These are phyloP conservation scores for Arxiozyma slooffiae DNA, from an alignment of 1,139 yeast genomes.

Conservation along the genomic window DNA sequence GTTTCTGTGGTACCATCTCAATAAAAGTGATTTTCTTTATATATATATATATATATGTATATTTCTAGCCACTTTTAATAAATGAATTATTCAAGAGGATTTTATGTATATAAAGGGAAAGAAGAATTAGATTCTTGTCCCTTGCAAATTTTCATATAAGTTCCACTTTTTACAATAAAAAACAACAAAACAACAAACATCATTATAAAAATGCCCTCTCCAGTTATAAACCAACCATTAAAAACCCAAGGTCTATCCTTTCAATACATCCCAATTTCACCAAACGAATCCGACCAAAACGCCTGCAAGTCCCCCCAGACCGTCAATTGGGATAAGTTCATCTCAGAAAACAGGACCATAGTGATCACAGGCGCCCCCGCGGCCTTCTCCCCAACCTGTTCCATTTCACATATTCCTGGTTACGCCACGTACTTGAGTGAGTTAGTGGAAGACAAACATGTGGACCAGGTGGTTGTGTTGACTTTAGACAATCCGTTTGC, in stretches of 20 bases:
- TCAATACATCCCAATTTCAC: slow-evolving; percentile 22
- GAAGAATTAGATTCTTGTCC: too few species aligned
- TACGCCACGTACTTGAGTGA: slow-evolving; percentile 45
- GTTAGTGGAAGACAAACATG: slow-evolving; percentile 52
- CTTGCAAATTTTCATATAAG: too few species aligned
- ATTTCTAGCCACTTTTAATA: too few species aligned
- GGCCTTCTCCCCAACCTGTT: slow-evolving; percentile 86
- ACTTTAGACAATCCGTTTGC: slow-evolving; percentile 83
- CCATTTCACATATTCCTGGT: slow-evolving; percentile 73
- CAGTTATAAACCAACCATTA: slow-evolving; percentile 19
- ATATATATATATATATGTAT: too few species aligned
- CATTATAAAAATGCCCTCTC: slow-evolving; percentile 10
- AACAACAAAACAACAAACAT: not conserved
- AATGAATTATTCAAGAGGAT: too few species aligned
- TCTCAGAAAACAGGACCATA: slow-evolving; percentile 33
- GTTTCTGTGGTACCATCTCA: too few species aligned
- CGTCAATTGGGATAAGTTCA: slow-evolving; percentile 23
- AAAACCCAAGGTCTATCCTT: slow-evolving; percentile 20
- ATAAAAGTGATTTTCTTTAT: too few species aligned
- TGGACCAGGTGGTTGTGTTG: slow-evolving; percentile 59
- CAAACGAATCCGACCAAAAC: slow-evolving; percentile 14
- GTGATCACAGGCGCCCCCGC: slow-evolving; percentile 81
- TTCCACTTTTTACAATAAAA: too few species aligned
- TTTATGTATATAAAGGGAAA: too few species aligned
- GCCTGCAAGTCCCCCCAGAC: slow-evolving; percentile 26